Evolutionary conservation across 2,329 filamentous ascomycete genomes (phyloP).

Genomic region (Fusarium circinatum): DNA sequence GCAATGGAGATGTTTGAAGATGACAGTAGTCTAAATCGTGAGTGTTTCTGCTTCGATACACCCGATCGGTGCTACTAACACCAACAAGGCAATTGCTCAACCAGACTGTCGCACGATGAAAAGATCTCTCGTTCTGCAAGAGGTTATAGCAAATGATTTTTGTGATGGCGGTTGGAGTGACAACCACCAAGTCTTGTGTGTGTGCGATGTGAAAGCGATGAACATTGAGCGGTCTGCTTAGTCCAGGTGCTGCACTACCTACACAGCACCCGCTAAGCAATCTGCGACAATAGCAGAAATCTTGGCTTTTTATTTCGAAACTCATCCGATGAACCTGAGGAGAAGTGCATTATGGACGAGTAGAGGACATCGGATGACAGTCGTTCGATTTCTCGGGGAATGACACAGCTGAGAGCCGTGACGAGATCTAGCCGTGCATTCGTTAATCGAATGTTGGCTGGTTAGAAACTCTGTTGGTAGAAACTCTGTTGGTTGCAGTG

Average conservation of each 20-base stretch:
- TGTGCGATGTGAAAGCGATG: conserved; percentile 6
- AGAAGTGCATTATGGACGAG: conserved; percentile 2
- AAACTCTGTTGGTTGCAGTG: neutral
- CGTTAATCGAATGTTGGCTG: neutral
- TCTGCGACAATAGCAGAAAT: conserved; percentile 31
- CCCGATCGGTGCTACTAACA: neutral
- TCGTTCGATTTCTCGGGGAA: conserved; percentile 32
- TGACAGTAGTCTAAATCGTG: neutral
- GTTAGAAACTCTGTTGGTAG: neutral
- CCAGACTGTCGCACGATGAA: conserved; percentile 2
- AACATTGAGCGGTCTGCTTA: conserved; percentile 22
- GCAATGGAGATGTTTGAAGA: neutral
- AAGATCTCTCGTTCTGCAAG: neutral
- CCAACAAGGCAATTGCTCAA: neutral
- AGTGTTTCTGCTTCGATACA: neutral
- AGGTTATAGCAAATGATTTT: neutral
- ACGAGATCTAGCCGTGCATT: conserved; percentile 22
- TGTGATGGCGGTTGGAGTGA: neutral
- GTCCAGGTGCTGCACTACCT: neutral
- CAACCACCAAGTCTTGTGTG: conserved; percentile 3
- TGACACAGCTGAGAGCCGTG: conserved; percentile 15
- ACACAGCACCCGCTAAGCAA: conserved; percentile 7
- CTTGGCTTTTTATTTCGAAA: conserved; percentile 18
- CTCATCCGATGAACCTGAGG: neutral
- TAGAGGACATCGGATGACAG: conserved; percentile 24